Conservation (phyloP, 2,329 filamentous ascomycete genomes). For the Ramichloridium luteum region DNA sequence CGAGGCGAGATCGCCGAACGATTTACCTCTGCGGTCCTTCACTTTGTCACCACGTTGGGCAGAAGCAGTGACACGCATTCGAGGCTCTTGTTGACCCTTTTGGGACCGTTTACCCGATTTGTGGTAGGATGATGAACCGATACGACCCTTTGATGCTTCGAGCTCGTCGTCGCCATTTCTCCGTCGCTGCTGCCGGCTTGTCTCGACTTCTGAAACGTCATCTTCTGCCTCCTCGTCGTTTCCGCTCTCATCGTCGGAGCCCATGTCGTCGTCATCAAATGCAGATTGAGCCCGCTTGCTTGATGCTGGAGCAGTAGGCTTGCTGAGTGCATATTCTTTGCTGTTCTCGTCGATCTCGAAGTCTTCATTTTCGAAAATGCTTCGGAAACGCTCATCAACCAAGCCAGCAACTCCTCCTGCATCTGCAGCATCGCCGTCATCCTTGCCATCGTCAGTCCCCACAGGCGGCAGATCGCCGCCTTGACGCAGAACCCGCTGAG, state of each 20-base stretch:
- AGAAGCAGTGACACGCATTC: conserved; percentile 47
- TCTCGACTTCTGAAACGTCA: conserved; percentile 17
- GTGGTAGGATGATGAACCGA: conserved; percentile 56
- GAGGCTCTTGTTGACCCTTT: conserved; percentile 28
- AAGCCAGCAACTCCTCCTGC: conserved; percentile 34
- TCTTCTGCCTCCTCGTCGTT: conserved; percentile 32
- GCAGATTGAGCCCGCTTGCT: conserved; percentile 42
- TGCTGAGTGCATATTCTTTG: conserved; percentile 75
- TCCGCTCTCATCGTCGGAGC: conserved; percentile 25
- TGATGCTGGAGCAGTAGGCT: conserved; percentile 41
- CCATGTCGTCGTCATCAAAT: conserved; percentile 47
- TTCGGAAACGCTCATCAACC: conserved; percentile 73
- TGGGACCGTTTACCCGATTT: conserved; percentile 40
- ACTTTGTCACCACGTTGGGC: conserved; percentile 22
- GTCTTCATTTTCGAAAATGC: conserved; percentile 84
- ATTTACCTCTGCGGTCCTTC: conserved; percentile 36
- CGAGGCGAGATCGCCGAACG: conserved; percentile 45
- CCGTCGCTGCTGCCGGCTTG: conserved; percentile 30
- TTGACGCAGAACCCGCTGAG: conserved; percentile 42
- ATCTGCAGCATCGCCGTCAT: conserved; percentile 15
- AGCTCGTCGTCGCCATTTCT: conserved; percentile 23
- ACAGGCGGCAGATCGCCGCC: conserved; percentile 44
- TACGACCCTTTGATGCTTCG: conserved; percentile 34
- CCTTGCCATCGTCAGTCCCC: conserved; percentile 44
- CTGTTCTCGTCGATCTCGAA: conserved; percentile 85